Percentiles rank a stretch among this genome's conserved stretches.
Evolutionary conservation across 78 protist species (phyloP).

Genomic region (Chrysochromulina parva): DNA sequence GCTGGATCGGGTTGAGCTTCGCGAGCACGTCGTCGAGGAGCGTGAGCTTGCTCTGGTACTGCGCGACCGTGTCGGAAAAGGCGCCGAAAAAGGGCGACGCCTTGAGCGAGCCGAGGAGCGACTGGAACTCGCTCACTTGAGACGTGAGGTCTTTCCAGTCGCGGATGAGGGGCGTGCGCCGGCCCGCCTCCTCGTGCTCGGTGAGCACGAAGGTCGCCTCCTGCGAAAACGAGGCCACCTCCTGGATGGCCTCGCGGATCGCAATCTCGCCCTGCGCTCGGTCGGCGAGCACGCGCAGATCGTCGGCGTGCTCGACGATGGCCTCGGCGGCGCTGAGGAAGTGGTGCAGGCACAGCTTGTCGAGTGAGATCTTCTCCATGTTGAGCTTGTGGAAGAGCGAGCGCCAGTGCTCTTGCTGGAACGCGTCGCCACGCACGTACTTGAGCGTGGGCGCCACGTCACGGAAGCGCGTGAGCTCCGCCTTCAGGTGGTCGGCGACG

Average conservation of each 20-base stretch:
- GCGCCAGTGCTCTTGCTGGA: slow-evolving; percentile 82
- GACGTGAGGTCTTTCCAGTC: slow-evolving; percentile 86
- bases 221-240: slow-evolving; percentile 30
- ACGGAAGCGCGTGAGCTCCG: slow-evolving; percentile 1
- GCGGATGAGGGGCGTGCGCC: slow-evolving; percentile 57
- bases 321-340: slow-evolving; percentile 35
- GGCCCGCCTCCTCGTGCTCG: not conserved
- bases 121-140: slow-evolving; percentile 73
- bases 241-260: slow-evolving; percentile 80
- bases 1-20: slow-evolving; percentile 70
- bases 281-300: slow-evolving; percentile 55
- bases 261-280: slow-evolving; percentile 79
- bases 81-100: slow-evolving; percentile 65
- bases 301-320: slow-evolving; percentile 16
- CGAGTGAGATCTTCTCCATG: not conserved
- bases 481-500: slow-evolving; percentile 24
- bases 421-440: slow-evolving; percentile 74
- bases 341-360: slow-evolving; percentile 45
- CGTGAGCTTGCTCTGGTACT: slow-evolving; percentile 51
- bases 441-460: slow-evolving; percentile 26
- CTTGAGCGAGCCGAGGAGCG: slow-evolving; percentile 71
- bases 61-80: slow-evolving; percentile 46
- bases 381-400: slow-evolving; percentile 54
- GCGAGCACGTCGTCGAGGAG: slow-evolving; percentile 55
- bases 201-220: slow-evolving; percentile 40